Conservation (phyloP, 306 rosid species). For the Cicer bijugum region DNA sequence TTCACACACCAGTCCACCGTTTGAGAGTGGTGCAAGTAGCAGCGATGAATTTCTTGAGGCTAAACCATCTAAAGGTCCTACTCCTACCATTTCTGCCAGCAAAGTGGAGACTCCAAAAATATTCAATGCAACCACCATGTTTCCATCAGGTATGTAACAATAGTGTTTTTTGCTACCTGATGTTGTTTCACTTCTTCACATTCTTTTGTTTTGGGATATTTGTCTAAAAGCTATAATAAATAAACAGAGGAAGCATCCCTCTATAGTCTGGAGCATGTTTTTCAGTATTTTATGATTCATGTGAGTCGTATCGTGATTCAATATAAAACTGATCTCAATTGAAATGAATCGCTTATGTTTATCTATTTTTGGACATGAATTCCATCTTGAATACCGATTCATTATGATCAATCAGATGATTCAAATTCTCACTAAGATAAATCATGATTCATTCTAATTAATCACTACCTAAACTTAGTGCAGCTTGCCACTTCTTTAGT, state of each 20-base stretch:
- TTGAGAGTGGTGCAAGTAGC: constrained; percentile 75
- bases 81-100: constrained; percentile 57
- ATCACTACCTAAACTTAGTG: too few relatives aligned
- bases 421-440: too few relatives aligned
- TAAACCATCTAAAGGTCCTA: constrained; percentile 54
- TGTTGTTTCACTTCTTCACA: constrained; percentile 1
- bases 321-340: too few relatives aligned
- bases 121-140: constrained; percentile 54
- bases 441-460: too few relatives aligned
- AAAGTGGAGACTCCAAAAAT: constrained; percentile 63
- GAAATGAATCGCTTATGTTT: too few relatives aligned
- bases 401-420: too few relatives aligned
- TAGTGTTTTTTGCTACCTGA: constrained; percentile 2
- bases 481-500: too few relatives aligned
- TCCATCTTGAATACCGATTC: too few relatives aligned
- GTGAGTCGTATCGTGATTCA: too few relatives aligned
- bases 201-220: neutral
- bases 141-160: constrained; percentile 64
- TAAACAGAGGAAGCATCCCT: neutral
- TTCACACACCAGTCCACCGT: constrained; percentile 65
- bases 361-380: too few relatives aligned
- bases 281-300: too few relatives aligned
- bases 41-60: constrained; percentile 65
- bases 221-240: neutral
- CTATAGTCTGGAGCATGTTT: neutral